Conservation (phyloP, 2,329 filamentous ascomycete genomes). For the Diaporthe sp. region DNA sequence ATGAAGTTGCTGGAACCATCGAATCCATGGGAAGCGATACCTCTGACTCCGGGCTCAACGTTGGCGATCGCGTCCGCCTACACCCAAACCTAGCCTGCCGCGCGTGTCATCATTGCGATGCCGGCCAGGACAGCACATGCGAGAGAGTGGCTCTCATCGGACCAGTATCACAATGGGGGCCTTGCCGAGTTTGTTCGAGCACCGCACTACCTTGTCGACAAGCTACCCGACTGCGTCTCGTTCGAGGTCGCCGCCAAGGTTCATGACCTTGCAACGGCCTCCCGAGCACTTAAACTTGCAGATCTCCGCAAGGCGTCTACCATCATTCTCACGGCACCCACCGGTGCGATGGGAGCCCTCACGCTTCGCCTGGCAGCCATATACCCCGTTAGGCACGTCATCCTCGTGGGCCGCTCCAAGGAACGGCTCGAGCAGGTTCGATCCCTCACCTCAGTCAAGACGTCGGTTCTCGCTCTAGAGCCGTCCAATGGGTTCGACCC, state of each 20-base stretch:
- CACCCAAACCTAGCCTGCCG: neutral
- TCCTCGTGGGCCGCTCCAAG: neutral
- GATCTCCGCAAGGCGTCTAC: neutral
- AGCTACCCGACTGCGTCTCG: neutral
- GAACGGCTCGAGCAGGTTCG: neutral
- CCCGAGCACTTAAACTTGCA: neutral
- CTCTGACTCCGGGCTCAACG: neutral
- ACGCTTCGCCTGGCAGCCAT: neutral
- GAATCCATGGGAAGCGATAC: neutral
- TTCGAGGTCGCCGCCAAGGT: neutral
- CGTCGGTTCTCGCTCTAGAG: neutral
- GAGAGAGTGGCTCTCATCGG: neutral
- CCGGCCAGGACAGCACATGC: neutral
- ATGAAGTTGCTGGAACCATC: neutral
- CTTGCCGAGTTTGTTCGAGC: neutral
- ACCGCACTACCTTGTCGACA: neutral
- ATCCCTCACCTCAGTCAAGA: neutral
- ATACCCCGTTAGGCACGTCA: neutral
- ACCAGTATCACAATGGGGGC: neutral
- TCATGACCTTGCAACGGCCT: neutral
- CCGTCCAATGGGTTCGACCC: neutral
- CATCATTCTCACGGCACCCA: neutral
- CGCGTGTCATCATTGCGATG: neutral
- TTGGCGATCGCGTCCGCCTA: neutral
- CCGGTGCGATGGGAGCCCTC: neutral